Percentiles rank a stretch among this genome's conserved stretches.
Evolutionary conservation across 2,329 filamentous ascomycete species (phyloP).

Genomic region (Clarireedia paspali): DNA sequence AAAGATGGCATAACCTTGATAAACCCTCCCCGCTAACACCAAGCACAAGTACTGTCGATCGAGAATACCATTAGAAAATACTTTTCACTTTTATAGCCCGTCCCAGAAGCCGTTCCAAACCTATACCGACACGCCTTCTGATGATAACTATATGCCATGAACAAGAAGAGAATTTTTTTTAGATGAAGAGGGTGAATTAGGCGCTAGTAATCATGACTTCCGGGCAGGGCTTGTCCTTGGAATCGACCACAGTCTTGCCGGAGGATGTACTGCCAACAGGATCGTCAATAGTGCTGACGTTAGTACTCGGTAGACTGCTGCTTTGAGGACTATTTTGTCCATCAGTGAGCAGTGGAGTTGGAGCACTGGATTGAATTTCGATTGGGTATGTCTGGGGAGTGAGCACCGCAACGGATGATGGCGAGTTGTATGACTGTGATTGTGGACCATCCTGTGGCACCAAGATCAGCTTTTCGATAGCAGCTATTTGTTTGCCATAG

Average conservation of each 20-base stretch:
- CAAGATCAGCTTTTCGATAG: slow-evolving; percentile 50
- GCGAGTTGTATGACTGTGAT: slow-evolving; percentile 13
- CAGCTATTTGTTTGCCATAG: slow-evolving; percentile 58
- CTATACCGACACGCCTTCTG: slow-evolving; percentile 7
- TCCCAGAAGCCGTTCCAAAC: slow-evolving; percentile 1
- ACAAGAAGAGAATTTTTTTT: slow-evolving; percentile 5
- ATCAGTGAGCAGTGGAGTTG: slow-evolving; percentile 60
- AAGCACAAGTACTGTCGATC: background rate
- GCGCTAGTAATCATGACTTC: slow-evolving; percentile 25
- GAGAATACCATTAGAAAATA: slow-evolving; percentile 1
- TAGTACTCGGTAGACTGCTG: slow-evolving; percentile 56
- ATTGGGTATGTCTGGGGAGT: slow-evolving; percentile 31
- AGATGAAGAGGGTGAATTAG: slow-evolving; percentile 10
- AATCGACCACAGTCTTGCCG: slow-evolving; percentile 15
- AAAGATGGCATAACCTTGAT: background rate
- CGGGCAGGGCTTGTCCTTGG: slow-evolving; percentile 17
- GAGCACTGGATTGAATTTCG: slow-evolving; percentile 44
- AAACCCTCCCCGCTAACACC: slow-evolving; percentile 6
- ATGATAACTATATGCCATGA: slow-evolving; percentile 9
- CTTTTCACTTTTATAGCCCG: slow-evolving; percentile 4
- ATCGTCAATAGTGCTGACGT: slow-evolving; percentile 39
- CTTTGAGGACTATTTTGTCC: slow-evolving; percentile 64
- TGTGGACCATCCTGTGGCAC: slow-evolving; percentile 10
- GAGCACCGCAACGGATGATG: slow-evolving; percentile 19
- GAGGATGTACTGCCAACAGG: slow-evolving; percentile 18